These are phyloP conservation scores for Fusarium piperis DNA, from an alignment of 2,329 filamentous ascomycete species.

Conservation along the genomic window DNA sequence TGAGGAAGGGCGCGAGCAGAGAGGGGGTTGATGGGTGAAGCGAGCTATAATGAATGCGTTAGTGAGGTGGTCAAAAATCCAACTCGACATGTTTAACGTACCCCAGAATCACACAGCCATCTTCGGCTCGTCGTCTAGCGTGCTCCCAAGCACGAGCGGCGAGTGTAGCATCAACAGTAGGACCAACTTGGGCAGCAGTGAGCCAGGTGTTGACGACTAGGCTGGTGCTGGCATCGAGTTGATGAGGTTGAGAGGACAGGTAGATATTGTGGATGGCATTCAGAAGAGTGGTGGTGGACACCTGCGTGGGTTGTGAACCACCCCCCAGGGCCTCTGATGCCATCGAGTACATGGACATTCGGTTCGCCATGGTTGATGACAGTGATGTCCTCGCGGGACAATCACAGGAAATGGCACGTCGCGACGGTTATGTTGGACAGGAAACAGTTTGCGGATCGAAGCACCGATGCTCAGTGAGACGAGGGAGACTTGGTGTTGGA, in stretches of 20 bases:
- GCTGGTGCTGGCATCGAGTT: conserved; percentile 88
- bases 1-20: conserved; percentile 81
- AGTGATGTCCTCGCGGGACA: conserved; percentile 52
- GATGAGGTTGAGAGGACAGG: conserved; percentile 81
- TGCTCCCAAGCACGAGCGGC: conserved; percentile 94
- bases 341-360: conserved; percentile 76
- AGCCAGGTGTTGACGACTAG: conserved; percentile 96
- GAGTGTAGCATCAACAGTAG: conserved; percentile 81
- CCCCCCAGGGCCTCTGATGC: conserved; percentile 70
- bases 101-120: conserved; percentile 92
- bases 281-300: conserved; percentile 91
- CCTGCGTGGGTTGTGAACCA: conserved; percentile 76
- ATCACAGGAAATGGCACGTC: conserved; percentile 43
- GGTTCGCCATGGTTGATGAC: conserved; percentile 63
- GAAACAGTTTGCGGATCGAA: conserved; percentile 16
- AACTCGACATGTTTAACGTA: conserved; percentile 56
- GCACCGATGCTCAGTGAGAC: conserved; percentile 14
- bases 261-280: conserved; percentile 94
- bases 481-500: conserved; percentile 4
- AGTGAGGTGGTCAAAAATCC: background rate
- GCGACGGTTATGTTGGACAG: conserved; percentile 26
- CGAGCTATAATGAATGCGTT: conserved; percentile 72
- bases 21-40: conserved; percentile 91
- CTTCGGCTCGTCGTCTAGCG: conserved; percentile 90
- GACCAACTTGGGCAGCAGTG: conserved; percentile 76